Evolutionary conservation across 768 basidiomycete genomes (phyloP).

Genomic region (Dioszegia aurantiaca): DNA sequence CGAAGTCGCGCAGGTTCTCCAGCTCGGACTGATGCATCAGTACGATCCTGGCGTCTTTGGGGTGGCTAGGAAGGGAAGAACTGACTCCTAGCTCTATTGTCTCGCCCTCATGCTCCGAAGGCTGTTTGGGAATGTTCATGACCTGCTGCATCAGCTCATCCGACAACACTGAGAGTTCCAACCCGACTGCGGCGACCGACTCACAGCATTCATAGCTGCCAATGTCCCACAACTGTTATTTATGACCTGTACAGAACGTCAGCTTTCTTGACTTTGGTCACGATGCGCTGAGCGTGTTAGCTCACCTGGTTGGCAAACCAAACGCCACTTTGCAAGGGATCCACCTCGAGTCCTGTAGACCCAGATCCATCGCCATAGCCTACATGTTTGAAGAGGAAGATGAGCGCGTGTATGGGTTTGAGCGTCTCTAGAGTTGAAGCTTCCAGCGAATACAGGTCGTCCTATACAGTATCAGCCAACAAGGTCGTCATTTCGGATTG

Average conservation of each 20-base stretch:
- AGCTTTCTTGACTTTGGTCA: no score
- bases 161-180: neutral
- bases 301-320: slow-evolving; percentile 76
- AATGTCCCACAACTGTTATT: slow-evolving; percentile 97
- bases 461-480: slow-evolving; percentile 30
- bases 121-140: slow-evolving; percentile 45
- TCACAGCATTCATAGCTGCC: slow-evolving; percentile 82
- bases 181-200: no score
- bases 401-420: slow-evolving; percentile 80
- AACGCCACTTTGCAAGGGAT: slow-evolving; percentile 59
- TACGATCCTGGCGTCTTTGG: neutral
- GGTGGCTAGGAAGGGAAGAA: neutral
- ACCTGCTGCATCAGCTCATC: slow-evolving; percentile 21
- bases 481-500: no score
- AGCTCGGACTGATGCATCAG: slow-evolving; percentile 58
- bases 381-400: slow-evolving; percentile 98
- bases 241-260: slow-evolving; percentile 61
- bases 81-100: slow-evolving; percentile 46
- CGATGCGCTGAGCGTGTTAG: neutral
- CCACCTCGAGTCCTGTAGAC: slow-evolving; percentile 44
- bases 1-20: slow-evolving; percentile 70
- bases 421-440: slow-evolving; percentile 62
- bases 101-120: slow-evolving; percentile 30
- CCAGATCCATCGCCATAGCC: slow-evolving; percentile 53
- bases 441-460: slow-evolving; percentile 51